A percentile compares a stretch with the other conserved stretches of the same genome.
phyloP scores from a whole-genome alignment of 805 yeast species.

The Ogataea zsoltii region DNA sequence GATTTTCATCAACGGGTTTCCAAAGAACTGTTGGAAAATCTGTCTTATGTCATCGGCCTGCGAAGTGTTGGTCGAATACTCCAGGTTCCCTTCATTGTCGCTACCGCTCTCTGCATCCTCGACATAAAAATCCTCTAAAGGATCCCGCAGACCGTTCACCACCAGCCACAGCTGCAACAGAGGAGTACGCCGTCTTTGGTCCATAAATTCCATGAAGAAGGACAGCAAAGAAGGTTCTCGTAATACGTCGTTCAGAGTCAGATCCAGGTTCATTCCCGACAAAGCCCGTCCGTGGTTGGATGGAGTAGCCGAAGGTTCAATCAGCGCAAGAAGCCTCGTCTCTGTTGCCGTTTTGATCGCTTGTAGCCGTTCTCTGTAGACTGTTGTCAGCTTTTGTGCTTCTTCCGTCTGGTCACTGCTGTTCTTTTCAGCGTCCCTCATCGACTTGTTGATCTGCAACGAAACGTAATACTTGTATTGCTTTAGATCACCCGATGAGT shows the following conservation, averaged over 20 bases:
- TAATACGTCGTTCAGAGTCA: conserved; percentile 46
- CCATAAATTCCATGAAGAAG: conserved; percentile 58
- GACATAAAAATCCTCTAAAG: conserved; percentile 53
- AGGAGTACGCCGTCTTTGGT: conserved; percentile 43
- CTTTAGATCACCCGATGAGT: conserved; percentile 44
- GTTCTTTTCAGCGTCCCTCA: conserved; percentile 33
- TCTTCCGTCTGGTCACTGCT: background rate
- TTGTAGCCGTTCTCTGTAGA: conserved; percentile 24
- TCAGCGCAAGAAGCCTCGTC: conserved; percentile 13
- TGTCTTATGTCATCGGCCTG: conserved; percentile 54
- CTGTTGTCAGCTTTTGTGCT: background rate
- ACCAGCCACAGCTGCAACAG: conserved; percentile 65
- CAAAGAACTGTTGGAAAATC: conserved; percentile 48
- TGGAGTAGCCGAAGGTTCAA: conserved; percentile 10
- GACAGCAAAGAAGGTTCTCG: conserved; percentile 49
- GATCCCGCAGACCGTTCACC: conserved; percentile 69
- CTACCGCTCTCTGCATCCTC: conserved; percentile 31
- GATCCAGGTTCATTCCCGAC: conserved; percentile 18
- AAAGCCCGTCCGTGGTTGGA: conserved; percentile 10
- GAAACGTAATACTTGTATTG: conserved; percentile 49
- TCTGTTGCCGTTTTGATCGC: conserved; percentile 25
- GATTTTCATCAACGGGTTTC: conserved; percentile 32
- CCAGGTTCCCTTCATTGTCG: conserved; percentile 23
- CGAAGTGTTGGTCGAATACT: conserved; percentile 32
- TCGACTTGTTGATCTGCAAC: conserved; percentile 46